phyloP scores from a whole-genome alignment of 169 alveolate species.

The Theileria parva region DNA sequence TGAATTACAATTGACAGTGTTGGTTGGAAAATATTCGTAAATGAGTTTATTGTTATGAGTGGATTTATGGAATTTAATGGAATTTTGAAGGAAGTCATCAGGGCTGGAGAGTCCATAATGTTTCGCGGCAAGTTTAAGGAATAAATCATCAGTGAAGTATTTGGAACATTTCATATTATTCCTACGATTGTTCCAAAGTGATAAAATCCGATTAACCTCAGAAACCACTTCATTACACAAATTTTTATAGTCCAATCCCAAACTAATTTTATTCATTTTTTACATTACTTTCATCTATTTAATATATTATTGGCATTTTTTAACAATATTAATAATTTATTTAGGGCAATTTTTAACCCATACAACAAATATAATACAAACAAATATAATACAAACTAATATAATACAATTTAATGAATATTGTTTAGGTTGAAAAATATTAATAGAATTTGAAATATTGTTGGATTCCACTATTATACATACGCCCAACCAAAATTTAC shows the following conservation, averaged over 20 bases:
- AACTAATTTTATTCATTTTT: neutral
- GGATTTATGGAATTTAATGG: neutral
- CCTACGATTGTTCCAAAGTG: constrained; percentile 11
- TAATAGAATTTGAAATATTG: too few relatives aligned
- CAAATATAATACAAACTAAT: too few relatives aligned
- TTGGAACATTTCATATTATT: constrained; percentile 7
- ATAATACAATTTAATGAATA: too few relatives aligned
- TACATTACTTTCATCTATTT: neutral
- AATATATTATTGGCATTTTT: too few relatives aligned
- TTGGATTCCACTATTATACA: too few relatives aligned
- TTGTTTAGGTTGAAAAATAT: too few relatives aligned
- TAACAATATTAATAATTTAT: too few relatives aligned
- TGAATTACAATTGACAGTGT: constrained; percentile 14
- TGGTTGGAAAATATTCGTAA: neutral
- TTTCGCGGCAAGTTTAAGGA: constrained; percentile 47
- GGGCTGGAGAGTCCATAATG: constrained; percentile 36
- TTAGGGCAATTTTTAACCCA: too few relatives aligned
- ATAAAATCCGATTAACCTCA: constrained; percentile 11
- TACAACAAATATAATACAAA: too few relatives aligned
- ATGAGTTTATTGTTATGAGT: neutral
- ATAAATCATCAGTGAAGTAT: constrained; percentile 15
- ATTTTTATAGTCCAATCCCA: neutral
- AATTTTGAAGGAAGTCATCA: neutral
- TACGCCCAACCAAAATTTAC: too few relatives aligned
- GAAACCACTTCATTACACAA: neutral